A percentile compares a stretch with the other conserved stretches of the same genome.
Evolutionary conservation across 306 rosid species (phyloP).

Genomic region (Cucumis hystrix): DNA sequence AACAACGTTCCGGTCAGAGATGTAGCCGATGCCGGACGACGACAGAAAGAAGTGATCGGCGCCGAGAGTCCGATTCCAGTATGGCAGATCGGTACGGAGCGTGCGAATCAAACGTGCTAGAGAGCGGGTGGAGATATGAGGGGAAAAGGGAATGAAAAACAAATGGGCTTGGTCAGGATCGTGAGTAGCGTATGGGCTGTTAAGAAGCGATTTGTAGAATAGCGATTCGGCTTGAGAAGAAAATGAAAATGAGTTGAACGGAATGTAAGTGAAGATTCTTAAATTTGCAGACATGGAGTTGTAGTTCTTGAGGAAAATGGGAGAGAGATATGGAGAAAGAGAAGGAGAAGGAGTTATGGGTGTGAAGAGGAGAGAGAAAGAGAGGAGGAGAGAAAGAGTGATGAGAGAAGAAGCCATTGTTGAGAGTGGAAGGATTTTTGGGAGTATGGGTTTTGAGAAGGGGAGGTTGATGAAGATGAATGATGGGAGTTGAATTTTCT

Average conservation of each 20-base stretch:
- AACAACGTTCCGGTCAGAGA: conserved; percentile 37
- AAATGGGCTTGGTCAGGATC: conserved; percentile 37
- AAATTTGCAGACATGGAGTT: conserved; percentile 37
- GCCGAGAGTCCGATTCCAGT: conserved; percentile 78
- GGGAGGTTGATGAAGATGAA: not conserved
- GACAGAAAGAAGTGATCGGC: conserved; percentile 70
- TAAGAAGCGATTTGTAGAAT: conserved; percentile 35
- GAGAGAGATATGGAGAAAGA: conserved; percentile 35
- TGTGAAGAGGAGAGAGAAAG: not conserved
- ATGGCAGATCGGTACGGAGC: conserved; percentile 27
- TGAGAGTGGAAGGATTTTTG: not conserved
- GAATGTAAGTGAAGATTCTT: conserved; percentile 39
- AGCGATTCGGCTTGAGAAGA: conserved; percentile 19
- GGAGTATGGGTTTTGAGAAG: conserved; percentile 5
- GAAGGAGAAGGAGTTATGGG: not conserved
- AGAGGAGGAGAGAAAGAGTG: not conserved
- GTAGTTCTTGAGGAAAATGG: conserved; percentile 29
- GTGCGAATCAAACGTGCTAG: conserved; percentile 26
- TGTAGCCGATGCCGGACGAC: conserved; percentile 17
- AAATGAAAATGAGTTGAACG: conserved; percentile 21
- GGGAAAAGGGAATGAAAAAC: conserved; percentile 8
- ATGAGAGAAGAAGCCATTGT: conserved; percentile 2
- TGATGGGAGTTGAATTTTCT: not conserved
- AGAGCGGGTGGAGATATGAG: conserved; percentile 27
- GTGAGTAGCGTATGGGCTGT: conserved; percentile 29